Percentiles rank a stretch among this genome's conserved stretches.
Conservation (phyloP, 225 moss, liverwort and hornwort species). For the Takakia lepidozioides region DNA sequence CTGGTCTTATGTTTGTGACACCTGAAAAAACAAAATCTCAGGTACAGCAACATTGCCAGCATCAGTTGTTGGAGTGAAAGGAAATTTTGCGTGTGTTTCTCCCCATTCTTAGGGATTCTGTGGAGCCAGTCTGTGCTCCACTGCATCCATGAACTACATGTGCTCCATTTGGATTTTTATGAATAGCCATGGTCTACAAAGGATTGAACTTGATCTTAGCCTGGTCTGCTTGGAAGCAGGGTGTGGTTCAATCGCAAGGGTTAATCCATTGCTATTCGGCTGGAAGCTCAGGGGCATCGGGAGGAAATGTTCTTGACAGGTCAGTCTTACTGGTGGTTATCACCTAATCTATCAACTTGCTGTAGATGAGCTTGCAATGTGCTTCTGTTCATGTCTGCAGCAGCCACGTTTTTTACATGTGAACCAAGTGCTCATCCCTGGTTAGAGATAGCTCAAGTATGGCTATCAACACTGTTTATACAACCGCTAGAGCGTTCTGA, state of each 20-base stretch:
- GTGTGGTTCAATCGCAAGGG: constrained; percentile 67
- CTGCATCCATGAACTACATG: constrained; percentile 13
- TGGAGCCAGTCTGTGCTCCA: not conserved
- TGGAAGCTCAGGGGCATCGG: constrained; percentile 64
- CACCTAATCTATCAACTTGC: no score
- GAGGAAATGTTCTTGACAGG: constrained; percentile 39
- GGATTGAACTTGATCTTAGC: not conserved
- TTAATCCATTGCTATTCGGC: constrained; percentile 82
- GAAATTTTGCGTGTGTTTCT: no score
- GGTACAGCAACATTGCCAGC: constrained; percentile 7
- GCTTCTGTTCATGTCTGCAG: no score
- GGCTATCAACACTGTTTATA: no score
- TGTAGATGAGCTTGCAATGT: no score
- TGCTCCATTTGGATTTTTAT: not conserved
- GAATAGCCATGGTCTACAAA: not conserved
- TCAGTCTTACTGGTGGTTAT: constrained; percentile 3
- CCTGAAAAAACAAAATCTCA: constrained; percentile 35
- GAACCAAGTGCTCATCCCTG: no score
- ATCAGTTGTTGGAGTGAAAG: no score
- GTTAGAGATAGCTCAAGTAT: no score
- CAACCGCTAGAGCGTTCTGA: no score
- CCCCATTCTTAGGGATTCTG: no score
- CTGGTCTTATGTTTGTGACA: constrained; percentile 71
- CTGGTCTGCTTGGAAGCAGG: constrained; percentile 34
- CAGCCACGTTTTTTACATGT: no score